Base-by-base conservation (phyloP, 768 basidiomycete genomes). In the Glaciozyma antarctica region DNA sequence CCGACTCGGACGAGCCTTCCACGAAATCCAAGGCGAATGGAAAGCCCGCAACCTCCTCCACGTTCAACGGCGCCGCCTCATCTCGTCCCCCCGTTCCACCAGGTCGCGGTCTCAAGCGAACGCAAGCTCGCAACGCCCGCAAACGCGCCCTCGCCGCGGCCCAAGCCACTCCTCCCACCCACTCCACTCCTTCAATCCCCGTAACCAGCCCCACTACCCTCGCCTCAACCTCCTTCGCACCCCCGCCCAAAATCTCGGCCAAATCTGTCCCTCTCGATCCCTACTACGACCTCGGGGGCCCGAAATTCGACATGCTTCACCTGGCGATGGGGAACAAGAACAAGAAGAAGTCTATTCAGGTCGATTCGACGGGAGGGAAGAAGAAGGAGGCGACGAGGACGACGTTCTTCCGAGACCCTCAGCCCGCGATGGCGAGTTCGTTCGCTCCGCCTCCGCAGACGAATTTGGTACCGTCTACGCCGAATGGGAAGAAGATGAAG, bases 81-180 rank as follows among this genome's bases (percentile, higher is more conserved):
- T 7, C n/a, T n/a, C 56, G 32, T 4, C 30, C 28, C 43, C 30
- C 43, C 49, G 59, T 70, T 1, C n/a, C 62, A 2, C 69, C 69
- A 4, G 69, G 65, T 0, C 15, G n/a, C 7, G 69, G 69, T 0
- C 26, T 41, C 24, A 48, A 28, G 4, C 7, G 60, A 2, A 70
- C 69, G 0, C 52, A 62, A 19, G 64, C 59, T 21, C 65, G 69
- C 3, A 70, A 70, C 49, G 16, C 58, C 48, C 45, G 69, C 17
- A 70, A 70, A 28, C 44, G 62, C 38, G 34, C 10, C 34, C 30
- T 38, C 32, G 8, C 10, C 21, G 61, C 54, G 5, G 45, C 17
- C 41, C 26, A 16, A 17, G 28, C 22, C 16, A 16, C 45, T 24
- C 45, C 45, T 26, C 43, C 21, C 45, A 17, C 58, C 17, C 58